phyloP scores from a whole-genome alignment of 1,284 basidiomycete species.

The Pseudozyma sp. region DNA sequence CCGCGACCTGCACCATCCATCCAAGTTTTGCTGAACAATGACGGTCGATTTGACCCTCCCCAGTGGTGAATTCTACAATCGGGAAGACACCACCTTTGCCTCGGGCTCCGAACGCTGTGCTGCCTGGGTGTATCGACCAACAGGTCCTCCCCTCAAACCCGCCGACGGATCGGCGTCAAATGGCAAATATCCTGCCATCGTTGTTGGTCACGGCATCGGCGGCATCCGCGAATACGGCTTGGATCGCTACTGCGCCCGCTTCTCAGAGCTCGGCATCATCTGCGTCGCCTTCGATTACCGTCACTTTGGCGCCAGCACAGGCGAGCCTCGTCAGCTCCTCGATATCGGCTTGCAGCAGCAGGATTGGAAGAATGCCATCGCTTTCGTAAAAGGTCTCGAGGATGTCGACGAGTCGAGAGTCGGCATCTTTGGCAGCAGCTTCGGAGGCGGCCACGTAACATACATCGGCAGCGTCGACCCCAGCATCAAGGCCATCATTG shows the following conservation, averaged over 20 bases:
- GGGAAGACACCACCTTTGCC: slow-evolving; percentile 43
- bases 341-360: slow-evolving; percentile 45
- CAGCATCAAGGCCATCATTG: slow-evolving; percentile 51
- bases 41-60: too few relatives aligned
- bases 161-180: not conserved
- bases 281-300: slow-evolving; percentile 61
- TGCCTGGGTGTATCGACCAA: slow-evolving; percentile 50
- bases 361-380: slow-evolving; percentile 53
- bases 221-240: slow-evolving; percentile 52
- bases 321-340: slow-evolving; percentile 53
- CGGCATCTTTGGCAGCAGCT: slow-evolving; percentile 58
- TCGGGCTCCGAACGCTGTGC: slow-evolving; percentile 32
- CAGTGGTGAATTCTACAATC: not conserved
- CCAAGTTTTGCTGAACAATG: too few relatives aligned
- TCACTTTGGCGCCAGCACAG: slow-evolving; percentile 38
- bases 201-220: slow-evolving; percentile 58
- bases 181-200: slow-evolving; percentile 30
- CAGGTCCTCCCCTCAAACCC: slow-evolving; percentile 1
- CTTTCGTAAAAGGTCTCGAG: slow-evolving; percentile 25
- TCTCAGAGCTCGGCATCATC: slow-evolving; percentile 45
- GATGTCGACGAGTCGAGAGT: slow-evolving; percentile 47
- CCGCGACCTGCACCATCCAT: too few relatives aligned
- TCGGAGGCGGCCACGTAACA: slow-evolving; percentile 61
- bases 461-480: slow-evolving; percentile 41
- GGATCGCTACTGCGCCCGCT: slow-evolving; percentile 39